A percentile compares a stretch with the other conserved stretches of the same genome.
Conservation (phyloP, 768 basidiomycete genomes). For the Termitomyces sp. region DNA sequence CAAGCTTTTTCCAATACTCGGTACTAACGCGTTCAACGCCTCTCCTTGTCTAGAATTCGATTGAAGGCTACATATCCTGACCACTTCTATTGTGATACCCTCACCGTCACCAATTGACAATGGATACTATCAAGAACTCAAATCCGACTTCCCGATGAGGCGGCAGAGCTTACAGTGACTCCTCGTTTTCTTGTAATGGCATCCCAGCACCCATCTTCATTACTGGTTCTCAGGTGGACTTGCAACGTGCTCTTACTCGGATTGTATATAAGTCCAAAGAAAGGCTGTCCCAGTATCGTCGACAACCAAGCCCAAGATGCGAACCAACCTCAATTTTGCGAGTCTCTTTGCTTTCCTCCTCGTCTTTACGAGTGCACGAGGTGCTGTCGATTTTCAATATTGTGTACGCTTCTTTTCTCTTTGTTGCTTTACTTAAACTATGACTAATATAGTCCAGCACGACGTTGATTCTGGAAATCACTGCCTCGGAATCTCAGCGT, state of each 20-base stretch:
- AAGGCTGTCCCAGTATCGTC: not conserved
- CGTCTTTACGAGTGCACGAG: not conserved
- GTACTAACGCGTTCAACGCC: too few species aligned
- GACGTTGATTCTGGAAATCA: not conserved
- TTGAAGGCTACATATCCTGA: not conserved
- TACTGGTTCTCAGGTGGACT: not conserved
- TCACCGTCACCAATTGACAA: not conserved
- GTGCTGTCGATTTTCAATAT: not conserved
- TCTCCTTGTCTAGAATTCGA: not conserved
- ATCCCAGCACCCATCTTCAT: not conserved
- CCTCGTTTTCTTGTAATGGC: not conserved
- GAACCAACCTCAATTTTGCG: not conserved
- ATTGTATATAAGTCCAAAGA: not conserved
- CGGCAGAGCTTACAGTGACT: not conserved
- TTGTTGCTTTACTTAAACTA: not conserved
- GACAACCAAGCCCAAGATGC: not conserved
- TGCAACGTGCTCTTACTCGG: not conserved
- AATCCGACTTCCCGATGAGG: too few species aligned
- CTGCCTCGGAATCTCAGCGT: not conserved
- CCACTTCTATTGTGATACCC: not conserved
- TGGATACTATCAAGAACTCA: not conserved
- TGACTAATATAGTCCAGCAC: not conserved
- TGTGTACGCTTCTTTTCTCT: not conserved
- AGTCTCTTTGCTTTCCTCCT: not conserved
- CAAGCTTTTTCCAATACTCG: not conserved